Conservation (phyloP, 805 yeast genomes). For the Barnettozyma wickerhamii region DNA sequence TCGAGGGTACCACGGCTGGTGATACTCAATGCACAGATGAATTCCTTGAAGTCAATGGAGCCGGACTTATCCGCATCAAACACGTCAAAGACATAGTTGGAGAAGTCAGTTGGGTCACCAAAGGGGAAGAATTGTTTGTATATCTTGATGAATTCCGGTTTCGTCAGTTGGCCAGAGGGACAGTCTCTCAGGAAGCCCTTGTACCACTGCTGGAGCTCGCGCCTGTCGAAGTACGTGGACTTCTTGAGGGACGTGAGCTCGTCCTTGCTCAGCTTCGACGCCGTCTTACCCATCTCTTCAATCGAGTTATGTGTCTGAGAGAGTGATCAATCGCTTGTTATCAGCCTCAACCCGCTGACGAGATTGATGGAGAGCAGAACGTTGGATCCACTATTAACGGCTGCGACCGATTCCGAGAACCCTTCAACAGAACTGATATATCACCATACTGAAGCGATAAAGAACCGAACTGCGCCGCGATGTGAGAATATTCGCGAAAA, state of each 20-base stretch:
- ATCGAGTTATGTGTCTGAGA: background rate
- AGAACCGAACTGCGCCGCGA: background rate
- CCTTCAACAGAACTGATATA: background rate
- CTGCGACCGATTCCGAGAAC: background rate
- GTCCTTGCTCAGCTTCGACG: conserved; percentile 87
- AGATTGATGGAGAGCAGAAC: background rate
- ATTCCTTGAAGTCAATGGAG: conserved; percentile 85
- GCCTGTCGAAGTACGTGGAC: conserved; percentile 85
- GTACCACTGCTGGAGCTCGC: conserved; percentile 98
- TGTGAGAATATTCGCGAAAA: background rate
- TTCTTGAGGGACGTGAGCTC: conserved; percentile 78
- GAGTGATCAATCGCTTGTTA: background rate
- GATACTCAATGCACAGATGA: conserved; percentile 79
- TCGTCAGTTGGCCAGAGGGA: conserved; percentile 82
- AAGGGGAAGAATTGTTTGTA: conserved; percentile 97
- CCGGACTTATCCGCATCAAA: conserved; percentile 83
- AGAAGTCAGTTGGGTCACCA: conserved; percentile 93
- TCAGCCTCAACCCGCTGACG: background rate
- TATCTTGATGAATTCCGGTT: conserved; percentile 84
- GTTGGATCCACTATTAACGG: background rate
- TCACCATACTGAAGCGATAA: too few species aligned
- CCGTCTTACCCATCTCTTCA: conserved; percentile 83
- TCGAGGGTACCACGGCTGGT: conserved; percentile 82
- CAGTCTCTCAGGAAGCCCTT: conserved; percentile 94
- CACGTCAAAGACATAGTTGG: conserved; percentile 81